These are phyloP conservation scores for Somion occarium DNA, from an alignment of 1,284 basidiomycete genomes.

Conservation along the genomic window DNA sequence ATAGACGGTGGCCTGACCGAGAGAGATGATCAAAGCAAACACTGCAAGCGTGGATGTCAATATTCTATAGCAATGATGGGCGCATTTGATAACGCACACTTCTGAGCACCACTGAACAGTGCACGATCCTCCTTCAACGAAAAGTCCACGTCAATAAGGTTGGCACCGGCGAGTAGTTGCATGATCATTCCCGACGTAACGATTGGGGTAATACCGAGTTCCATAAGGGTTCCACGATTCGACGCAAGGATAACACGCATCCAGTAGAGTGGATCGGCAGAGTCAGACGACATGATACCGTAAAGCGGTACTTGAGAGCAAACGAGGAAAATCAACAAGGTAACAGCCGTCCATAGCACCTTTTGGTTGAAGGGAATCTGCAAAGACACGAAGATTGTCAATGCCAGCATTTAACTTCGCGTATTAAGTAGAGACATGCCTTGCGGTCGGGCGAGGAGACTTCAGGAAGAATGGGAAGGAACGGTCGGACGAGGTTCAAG, in stretches of 20 bases:
- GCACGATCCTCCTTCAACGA: constrained; percentile 96
- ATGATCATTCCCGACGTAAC: constrained; percentile 99
- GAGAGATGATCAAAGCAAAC: constrained; percentile 93
- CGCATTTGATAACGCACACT: constrained; percentile 74
- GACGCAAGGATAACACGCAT: constrained; percentile 99
- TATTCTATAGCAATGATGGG: too few relatives aligned
- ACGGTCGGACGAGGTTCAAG: constrained; percentile 93
- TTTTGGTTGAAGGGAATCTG: constrained; percentile 96
- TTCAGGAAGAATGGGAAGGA: constrained; percentile 91
- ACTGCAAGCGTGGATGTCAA: too few relatives aligned
- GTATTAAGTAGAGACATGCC: constrained; percentile 28
- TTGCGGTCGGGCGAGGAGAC: constrained; percentile 95
- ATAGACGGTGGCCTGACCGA: constrained; percentile 97
- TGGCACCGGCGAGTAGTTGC: constrained; percentile 97
- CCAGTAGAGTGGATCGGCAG: constrained; percentile 98
- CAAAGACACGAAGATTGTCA: constrained; percentile 5
- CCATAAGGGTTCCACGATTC: constrained; percentile 98
- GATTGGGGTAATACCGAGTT: constrained; percentile 97
- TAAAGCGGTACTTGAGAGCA: constrained; percentile 96
- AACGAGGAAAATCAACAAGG: constrained; percentile 95
- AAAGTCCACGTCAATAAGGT: constrained; percentile 97
- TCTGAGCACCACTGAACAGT: constrained; percentile 94
- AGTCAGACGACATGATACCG: constrained; percentile 98
- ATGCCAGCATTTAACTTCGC: not conserved
- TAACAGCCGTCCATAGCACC: constrained; percentile 95